Percentiles rank a stretch among this genome's conserved stretches.
These are phyloP conservation scores for Pelargonium myrrhifolium DNA, from an alignment of 441 rosid genomes.

Conservation along the genomic window DNA sequence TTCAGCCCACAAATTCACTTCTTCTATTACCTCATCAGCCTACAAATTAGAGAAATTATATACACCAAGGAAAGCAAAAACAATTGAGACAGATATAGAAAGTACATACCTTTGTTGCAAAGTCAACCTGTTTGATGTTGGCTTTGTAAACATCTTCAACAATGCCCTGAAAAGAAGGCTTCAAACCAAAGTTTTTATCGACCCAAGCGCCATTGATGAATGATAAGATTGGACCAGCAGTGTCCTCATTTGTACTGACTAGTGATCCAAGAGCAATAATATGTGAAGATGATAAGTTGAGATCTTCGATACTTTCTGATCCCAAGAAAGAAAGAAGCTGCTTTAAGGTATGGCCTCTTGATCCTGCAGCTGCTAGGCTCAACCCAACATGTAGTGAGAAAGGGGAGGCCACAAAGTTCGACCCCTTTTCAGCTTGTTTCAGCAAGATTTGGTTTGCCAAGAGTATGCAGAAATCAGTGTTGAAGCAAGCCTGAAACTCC, in stretches of 20 bases:
- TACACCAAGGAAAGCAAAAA: background rate
- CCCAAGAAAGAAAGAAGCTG: constrained; percentile 25
- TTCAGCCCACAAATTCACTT: background rate
- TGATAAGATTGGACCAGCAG: constrained; percentile 21
- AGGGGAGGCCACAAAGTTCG: too few relatives aligned
- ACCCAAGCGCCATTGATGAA: constrained; percentile 34
- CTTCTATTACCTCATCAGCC: background rate
- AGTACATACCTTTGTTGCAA: constrained; percentile 22
- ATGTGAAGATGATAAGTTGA: constrained; percentile 20
- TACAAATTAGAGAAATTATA: too few relatives aligned
- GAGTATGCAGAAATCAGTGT: constrained; percentile 9
- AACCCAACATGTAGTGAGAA: too few relatives aligned
- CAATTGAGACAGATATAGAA: too few relatives aligned
- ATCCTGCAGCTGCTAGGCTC: too few relatives aligned
- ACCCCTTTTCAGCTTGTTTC: constrained; percentile 17
- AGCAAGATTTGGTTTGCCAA: constrained; percentile 18
- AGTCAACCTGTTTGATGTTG: constrained; percentile 21
- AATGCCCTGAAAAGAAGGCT: constrained; percentile 26
- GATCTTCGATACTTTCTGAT: constrained; percentile 13
- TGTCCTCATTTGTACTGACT: background rate
- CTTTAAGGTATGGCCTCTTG: too few relatives aligned
- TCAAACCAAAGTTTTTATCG: constrained; percentile 13
- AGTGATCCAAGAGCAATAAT: background rate
- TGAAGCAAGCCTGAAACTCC: constrained; percentile 1
- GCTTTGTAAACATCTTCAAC: constrained; percentile 21